phyloP scores from a whole-genome alignment of 2,329 filamentous ascomycete genomes.

The Trichophyton equinum region DNA sequence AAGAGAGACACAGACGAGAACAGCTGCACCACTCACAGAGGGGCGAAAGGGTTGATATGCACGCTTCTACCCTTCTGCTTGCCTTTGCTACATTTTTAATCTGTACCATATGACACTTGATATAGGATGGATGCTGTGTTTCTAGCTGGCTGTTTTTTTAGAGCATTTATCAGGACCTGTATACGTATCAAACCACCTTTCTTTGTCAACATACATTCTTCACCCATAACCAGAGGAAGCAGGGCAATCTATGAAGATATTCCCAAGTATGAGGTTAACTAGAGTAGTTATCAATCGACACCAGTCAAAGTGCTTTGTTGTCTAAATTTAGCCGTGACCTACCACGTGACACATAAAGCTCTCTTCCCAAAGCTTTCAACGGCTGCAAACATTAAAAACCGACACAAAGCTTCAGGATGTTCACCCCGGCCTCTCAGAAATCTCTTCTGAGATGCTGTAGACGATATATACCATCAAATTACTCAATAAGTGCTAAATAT shows the following conservation, averaged over 20 bases:
- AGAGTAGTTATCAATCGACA: no score
- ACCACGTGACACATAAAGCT: neutral
- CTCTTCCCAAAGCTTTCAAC: neutral
- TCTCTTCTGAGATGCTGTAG: neutral
- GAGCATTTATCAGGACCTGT: neutral
- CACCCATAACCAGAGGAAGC: no score
- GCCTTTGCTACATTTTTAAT: neutral
- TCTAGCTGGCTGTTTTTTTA: neutral
- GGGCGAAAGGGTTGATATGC: constrained; percentile 19
- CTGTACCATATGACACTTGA: constrained; percentile 4
- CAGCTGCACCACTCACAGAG: constrained; percentile 24
- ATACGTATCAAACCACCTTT: neutral
- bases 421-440: neutral
- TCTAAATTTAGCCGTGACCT: neutral
- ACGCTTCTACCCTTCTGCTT: neutral
- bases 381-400: neutral
- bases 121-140: constrained; percentile 1
- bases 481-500: neutral
- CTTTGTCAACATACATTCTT: neutral
- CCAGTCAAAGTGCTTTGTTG: no score
- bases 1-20: constrained; percentile 26
- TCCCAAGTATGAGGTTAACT: no score
- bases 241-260: no score
- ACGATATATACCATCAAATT: neutral
- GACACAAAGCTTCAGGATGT: neutral